Percentiles rank a stretch among this genome's conserved stretches.
Evolutionary conservation across 345 rosid species (phyloP).

Genomic region (thale cress (Arabidopsis thaliana)): TAIR10.1 NC_003070.9:19227001-19227500

Average conservation of each 20-base stretch:
- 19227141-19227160: conserved; percentile 24
- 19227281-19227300: background rate
- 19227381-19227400: conserved; percentile 29
- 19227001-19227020: background rate
- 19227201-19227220: conserved; percentile 46
- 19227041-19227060: background rate
- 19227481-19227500: conserved; percentile 21
- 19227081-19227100: background rate
- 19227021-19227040: background rate
- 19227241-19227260: conserved; percentile 45
- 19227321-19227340: background rate
- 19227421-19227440: conserved; percentile 31
- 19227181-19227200: conserved; percentile 39
- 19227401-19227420: conserved; percentile 23
- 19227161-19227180: background rate
- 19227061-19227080: background rate
- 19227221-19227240: conserved; percentile 43
- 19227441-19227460: conserved; percentile 43
- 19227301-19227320: background rate
- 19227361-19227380: conserved; percentile 29
- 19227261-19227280: conserved; percentile 54
- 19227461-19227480: conserved; percentile 29
- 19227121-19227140: conserved; percentile 23
- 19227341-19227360: conserved; percentile 15
- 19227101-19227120: background rate